These are phyloP conservation scores for Endoconidiophora laricicola DNA, from an alignment of 2,329 filamentous ascomycete species.

Conservation along the genomic window DNA sequence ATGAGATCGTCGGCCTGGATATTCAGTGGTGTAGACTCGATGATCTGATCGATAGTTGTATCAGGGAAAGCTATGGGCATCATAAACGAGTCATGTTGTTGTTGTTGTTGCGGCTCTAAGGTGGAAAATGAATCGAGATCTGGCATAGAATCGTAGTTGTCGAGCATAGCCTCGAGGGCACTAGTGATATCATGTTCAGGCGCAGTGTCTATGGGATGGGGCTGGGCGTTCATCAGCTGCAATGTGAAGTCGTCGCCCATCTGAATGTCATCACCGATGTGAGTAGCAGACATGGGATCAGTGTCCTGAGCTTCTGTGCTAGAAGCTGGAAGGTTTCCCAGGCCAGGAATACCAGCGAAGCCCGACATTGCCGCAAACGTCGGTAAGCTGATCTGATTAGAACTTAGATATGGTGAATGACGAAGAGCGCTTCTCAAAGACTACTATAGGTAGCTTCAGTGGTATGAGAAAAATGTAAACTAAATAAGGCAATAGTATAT, in stretches of 20 bases:
- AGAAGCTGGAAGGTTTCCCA: slow-evolving; percentile 2
- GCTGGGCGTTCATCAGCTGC: neutral
- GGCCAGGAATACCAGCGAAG: slow-evolving; percentile 7
- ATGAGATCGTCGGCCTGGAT: neutral
- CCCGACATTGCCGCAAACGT: neutral
- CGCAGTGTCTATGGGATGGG: slow-evolving; percentile 1
- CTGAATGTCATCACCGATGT: slow-evolving; percentile 1
- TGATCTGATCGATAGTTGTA: neutral
- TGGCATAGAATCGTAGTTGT: slow-evolving; percentile 9
- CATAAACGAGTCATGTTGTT: neutral
- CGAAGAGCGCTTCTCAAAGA: too few relatives aligned
- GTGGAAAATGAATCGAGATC: neutral
- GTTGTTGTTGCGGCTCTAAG: neutral
- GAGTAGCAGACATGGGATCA: neutral
- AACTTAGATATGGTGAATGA: neutral
- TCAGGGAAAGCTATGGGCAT: neutral
- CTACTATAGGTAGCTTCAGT: neutral
- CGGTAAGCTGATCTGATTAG: neutral
- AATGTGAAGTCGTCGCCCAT: slow-evolving; percentile 4
- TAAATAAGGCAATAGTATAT: neutral
- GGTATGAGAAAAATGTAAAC: neutral
- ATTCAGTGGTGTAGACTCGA: neutral
- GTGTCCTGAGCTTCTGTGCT: neutral
- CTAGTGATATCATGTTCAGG: slow-evolving; percentile 6
- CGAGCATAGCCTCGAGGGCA: slow-evolving; percentile 11